These are phyloP conservation scores for Sugiyamaella castrensis DNA, from an alignment of 1,139 yeast species.

Conservation along the genomic window DNA sequence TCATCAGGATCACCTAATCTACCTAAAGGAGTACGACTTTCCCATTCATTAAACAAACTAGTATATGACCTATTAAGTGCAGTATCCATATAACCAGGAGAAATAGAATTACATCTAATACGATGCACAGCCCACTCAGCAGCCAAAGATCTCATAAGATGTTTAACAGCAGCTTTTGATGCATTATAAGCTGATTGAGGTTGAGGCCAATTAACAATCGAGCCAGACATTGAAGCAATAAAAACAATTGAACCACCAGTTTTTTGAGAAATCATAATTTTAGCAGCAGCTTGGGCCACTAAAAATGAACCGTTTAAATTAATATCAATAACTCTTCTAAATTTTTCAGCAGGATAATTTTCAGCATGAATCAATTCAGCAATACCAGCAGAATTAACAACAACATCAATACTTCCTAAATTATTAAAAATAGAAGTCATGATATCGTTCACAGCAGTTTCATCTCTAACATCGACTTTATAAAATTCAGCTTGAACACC, in stretches of 20 bases:
- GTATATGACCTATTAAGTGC: constrained; percentile 54
- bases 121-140: constrained; percentile 58
- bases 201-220: constrained; percentile 80
- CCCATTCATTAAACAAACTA: constrained; percentile 50
- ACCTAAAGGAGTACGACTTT: constrained; percentile 62
- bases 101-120: constrained; percentile 53
- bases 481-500: constrained; percentile 63
- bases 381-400: constrained; percentile 75
- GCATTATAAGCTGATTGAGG: constrained; percentile 67
- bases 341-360: constrained; percentile 72
- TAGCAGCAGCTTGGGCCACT: constrained; percentile 65
- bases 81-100: constrained; percentile 59
- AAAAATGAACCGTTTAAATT: constrained; percentile 76
- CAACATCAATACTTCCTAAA: constrained; percentile 58
- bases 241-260: constrained; percentile 51
- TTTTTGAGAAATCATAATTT: constrained; percentile 60
- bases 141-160: constrained; percentile 52
- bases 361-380: constrained; percentile 80
- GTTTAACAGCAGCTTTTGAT: constrained; percentile 60
- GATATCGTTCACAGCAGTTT: constrained; percentile 50
- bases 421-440: constrained; percentile 55
- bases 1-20: constrained; percentile 66
- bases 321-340: constrained; percentile 70
- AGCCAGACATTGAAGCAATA: constrained; percentile 85
- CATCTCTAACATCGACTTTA: constrained; percentile 60